Conservation (phyloP, 805 yeast genomes). For the Cyberlindnera americana region DNA sequence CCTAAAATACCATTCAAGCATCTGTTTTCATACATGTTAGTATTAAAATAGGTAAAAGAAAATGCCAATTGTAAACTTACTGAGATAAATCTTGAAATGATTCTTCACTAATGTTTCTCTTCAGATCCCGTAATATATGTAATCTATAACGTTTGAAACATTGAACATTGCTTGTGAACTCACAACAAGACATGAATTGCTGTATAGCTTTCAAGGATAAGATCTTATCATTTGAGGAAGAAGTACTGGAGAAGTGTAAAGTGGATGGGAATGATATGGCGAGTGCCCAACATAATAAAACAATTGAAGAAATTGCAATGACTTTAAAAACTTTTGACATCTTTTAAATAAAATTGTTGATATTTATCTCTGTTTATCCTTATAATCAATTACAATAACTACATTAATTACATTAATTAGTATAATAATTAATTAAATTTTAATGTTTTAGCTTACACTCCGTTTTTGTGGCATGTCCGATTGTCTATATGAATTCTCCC, state of each 20-base stretch:
- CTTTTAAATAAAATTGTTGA: no score
- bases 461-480: background rate
- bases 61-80: constrained; percentile 1
- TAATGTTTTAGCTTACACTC: no score
- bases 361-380: no score
- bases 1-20: constrained; percentile 11
- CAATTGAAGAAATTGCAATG: background rate
- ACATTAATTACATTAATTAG: no score
- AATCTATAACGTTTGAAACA: constrained; percentile 14
- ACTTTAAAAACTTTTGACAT: background rate
- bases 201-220: constrained; percentile 6
- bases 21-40: constrained; percentile 4
- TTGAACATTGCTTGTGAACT: constrained; percentile 5
- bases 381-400: no score
- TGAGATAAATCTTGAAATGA: background rate
- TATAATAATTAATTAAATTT: no score
- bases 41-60: no score
- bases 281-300: background rate
- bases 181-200: constrained; percentile 13
- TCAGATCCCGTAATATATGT: constrained; percentile 1
- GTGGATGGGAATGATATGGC: background rate
- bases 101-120: background rate
- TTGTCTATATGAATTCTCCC: no score
- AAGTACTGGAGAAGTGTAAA: no score
- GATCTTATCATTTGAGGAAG: background rate